Evolutionary conservation across 352 stramenopile genomes (phyloP).

Genomic region (Globisporangium camurandrum): DNA sequence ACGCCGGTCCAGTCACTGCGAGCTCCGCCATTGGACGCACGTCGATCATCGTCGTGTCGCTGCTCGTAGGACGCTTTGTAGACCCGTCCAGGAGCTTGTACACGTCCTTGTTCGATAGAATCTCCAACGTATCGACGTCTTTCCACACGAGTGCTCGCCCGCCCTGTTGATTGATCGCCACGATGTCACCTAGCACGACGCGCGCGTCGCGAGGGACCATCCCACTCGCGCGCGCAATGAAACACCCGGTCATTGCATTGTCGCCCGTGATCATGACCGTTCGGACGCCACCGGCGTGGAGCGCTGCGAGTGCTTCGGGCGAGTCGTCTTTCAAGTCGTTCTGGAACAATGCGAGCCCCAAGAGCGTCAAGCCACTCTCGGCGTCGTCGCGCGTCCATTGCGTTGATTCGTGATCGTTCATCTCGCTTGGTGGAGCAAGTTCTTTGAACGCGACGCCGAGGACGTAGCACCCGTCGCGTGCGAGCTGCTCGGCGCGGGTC

Average conservation of each 20-base stretch:
- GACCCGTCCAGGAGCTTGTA: constrained; percentile 21
- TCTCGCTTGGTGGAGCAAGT: constrained; percentile 3
- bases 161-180: constrained; percentile 16
- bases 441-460: constrained; percentile 43
- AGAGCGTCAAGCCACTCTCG: constrained; percentile 41
- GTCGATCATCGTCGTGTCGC: too few relatives aligned
- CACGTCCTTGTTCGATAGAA: constrained; percentile 23
- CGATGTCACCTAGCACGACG: constrained; percentile 35
- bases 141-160: constrained; percentile 28
- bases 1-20: constrained; percentile 30
- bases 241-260: constrained; percentile 47
- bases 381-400: constrained; percentile 35
- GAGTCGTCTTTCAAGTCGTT: constrained; percentile 79
- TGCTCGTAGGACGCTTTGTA: constrained; percentile 1
- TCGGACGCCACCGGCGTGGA: constrained; percentile 54
- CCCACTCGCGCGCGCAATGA: constrained; percentile 33
- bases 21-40: too few relatives aligned
- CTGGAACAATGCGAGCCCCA: constrained; percentile 75
- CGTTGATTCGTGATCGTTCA: background rate
- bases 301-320: constrained; percentile 40
- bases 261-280: constrained; percentile 81
- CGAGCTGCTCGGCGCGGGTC: constrained; percentile 18
- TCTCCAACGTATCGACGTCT: constrained; percentile 35
- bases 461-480: constrained; percentile 71
- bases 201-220: constrained; percentile 24